Evolutionary conservation across 2,329 filamentous ascomycete genomes (phyloP), one percentile per base, ranked within the genome.

Genomic region (Fusarium fujikuroi): DNA sequence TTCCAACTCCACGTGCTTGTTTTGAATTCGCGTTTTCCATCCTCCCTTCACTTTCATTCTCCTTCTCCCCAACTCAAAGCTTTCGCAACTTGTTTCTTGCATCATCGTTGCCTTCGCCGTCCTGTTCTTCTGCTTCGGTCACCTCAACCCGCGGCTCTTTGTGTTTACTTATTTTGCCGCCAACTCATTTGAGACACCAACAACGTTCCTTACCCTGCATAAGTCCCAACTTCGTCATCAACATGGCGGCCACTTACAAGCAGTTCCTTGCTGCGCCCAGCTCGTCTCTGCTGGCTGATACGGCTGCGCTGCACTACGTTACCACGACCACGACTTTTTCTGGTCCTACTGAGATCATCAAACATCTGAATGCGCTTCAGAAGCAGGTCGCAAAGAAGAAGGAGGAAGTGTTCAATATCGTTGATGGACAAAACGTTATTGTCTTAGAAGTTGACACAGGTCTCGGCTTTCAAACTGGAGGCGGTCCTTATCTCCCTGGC

Each of bases 361-460:
- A 94, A 85, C 95, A 98, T 83, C 84, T 98, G 71, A 87, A 85
- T 77, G 87, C 88, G 42, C 89, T 95, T 80, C 87, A 89, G 77
- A 92, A 91, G 80, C 89, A 93, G 80, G 86, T 98, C 79, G 93
- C 92, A 83, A 97, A 94, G 87, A 95, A 93, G 84, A 90, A 92
- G 76, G 91, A 97, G 82, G 92, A 92, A 47, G 83, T 95, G 59
- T 85, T 98, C 72, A 90, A 90, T 78, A 86, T 89, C 32, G 88
- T 98, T 60, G 93, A 97, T 80, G 91, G 91, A 69, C 81, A 87
- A 63, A 88, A 90, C 81, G 89, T 90, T 49, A 83, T 97, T 74
- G 95, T 97, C 80, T 86, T 95, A 63, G 95, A 98, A 83, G 87
- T 95, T 53, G 92, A 97, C 79, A 96, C 94, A 30, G 91, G 90